Base-by-base conservation (phyloP, 352 stramenopile genomes). In the Globisporangium parvum region DNA sequence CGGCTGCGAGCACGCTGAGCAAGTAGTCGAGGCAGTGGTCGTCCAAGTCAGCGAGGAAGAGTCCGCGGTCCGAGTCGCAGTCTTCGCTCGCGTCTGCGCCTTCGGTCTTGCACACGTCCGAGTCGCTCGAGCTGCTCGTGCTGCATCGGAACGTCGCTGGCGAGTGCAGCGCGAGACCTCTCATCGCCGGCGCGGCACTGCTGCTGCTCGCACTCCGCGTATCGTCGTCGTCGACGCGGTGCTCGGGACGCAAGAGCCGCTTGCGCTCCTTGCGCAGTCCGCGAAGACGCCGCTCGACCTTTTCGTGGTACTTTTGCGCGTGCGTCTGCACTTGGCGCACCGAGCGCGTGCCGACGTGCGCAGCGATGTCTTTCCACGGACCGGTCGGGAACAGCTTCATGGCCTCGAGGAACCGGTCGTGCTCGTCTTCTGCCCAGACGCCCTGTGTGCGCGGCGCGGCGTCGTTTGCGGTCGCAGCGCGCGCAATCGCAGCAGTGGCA, bases 291-390 rank as follows among this genome's bases (percentile, higher is more conserved):
- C 80, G 74, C 58, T 73, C 66, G 55, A 91, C 79, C 65, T 91
- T 91, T 51, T 90, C 77, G 59, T 85, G 76, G 60, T 91, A 91
- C 55, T 77, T 77, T 56, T 77, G 66, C 6, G 66, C 63, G 40
- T 77, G 69, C 11, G 75, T 88, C 60, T 88, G 80, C 59, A 87
- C 78, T 57, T 90, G 80, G 3, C 80, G 69, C 5, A 78, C 62
- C 12, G 73, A 85, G 24, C 75, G 55, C 20, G 70, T 71, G 24
- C 63, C 55, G 0, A 78, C 59, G 12, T 47, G 33, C 21, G 51
- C 42, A 1, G 70, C 55, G 24, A 78, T 73, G 8, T 50, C 51
- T n/a, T 55, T 59, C 70, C 70, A 78, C 3, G 70, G 70, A 0
- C 70, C 65, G 5, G 56, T 58, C 5, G 65, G 69, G 35, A 57